phyloP scores from a whole-genome alignment of 345 rosid species.

The Iberis pinnata region DNA sequence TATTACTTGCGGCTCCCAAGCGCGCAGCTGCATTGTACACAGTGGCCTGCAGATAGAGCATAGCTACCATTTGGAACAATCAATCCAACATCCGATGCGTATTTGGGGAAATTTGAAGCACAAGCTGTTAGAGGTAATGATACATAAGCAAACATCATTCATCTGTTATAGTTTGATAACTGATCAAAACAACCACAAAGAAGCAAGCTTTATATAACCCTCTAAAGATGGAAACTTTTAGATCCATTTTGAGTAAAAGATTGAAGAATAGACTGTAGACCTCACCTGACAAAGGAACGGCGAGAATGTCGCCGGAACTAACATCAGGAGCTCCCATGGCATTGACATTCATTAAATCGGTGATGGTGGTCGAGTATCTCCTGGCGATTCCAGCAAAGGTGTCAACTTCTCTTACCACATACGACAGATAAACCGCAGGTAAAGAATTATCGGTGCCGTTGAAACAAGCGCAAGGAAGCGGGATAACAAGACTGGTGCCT shows the following conservation, averaged over 20 bases:
- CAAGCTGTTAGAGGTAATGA: slow-evolving; percentile 44
- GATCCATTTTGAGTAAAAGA: background rate
- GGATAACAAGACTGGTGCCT: slow-evolving; percentile 66
- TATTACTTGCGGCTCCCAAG: slow-evolving; percentile 81
- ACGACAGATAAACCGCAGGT: slow-evolving; percentile 84
- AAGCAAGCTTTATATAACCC: no score
- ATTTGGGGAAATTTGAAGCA: slow-evolving; percentile 77
- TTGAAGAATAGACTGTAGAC: background rate
- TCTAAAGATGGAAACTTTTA: background rate
- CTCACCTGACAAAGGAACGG: slow-evolving; percentile 82
- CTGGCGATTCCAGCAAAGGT: slow-evolving; percentile 68
- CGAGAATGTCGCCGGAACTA: slow-evolving; percentile 71
- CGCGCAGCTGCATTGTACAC: slow-evolving; percentile 95
- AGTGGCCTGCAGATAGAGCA: slow-evolving; percentile 82
- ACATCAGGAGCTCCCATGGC: slow-evolving; percentile 83
- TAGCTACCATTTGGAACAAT: slow-evolving; percentile 93
- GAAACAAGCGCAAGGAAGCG: slow-evolving; percentile 91
- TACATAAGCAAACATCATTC: slow-evolving; percentile 8
- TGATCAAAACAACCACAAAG: background rate
- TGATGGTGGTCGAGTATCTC: slow-evolving; percentile 65
- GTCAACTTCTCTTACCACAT: slow-evolving; percentile 66
- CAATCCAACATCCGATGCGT: slow-evolving; percentile 61
- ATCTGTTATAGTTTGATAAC: background rate
- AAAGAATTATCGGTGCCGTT: slow-evolving; percentile 81
- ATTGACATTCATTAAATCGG: slow-evolving; percentile 97